phyloP scores from a whole-genome alignment of 345 rosid genomes.

The Brassica rapa region DNA sequence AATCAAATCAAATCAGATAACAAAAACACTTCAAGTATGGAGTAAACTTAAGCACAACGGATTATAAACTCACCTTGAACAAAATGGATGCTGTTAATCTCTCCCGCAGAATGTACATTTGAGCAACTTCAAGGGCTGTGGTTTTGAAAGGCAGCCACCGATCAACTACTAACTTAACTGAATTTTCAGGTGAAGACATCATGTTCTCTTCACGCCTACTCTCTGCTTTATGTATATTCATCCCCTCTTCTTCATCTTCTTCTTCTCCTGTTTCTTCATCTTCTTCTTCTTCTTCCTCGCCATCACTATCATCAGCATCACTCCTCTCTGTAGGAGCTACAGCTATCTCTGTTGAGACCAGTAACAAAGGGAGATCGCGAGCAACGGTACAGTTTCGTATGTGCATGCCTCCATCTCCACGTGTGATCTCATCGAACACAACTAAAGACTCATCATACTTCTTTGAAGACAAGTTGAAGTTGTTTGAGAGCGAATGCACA shows the following conservation, averaged over 20 bases:
- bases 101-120: slow-evolving; percentile 86
- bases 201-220: slow-evolving; percentile 44
- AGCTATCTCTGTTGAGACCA: slow-evolving; percentile 78
- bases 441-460: slow-evolving; percentile 54
- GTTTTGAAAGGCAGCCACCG: slow-evolving; percentile 76
- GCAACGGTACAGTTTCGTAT: slow-evolving; percentile 69
- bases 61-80: slow-evolving; percentile 56
- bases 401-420: slow-evolving; percentile 78
- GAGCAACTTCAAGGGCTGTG: slow-evolving; percentile 85
- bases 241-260: slow-evolving; percentile 52
- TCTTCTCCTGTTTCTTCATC: slow-evolving; percentile 43
- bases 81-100: slow-evolving; percentile 67
- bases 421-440: slow-evolving; percentile 81
- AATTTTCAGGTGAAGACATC: slow-evolving; percentile 79
- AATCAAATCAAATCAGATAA: not conserved
- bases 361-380: slow-evolving; percentile 72
- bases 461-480: slow-evolving; percentile 49
- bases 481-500: slow-evolving; percentile 66
- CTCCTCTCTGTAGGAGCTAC: slow-evolving; percentile 56
- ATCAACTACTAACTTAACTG: slow-evolving; percentile 67
- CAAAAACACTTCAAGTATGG: not conserved
- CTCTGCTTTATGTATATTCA: slow-evolving; percentile 40
- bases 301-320: slow-evolving; percentile 44
- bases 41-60: not conserved
- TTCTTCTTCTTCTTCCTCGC: slow-evolving; percentile 48